These are phyloP conservation scores for Heracleum sosnowskyi DNA, from an alignment of 129 eudicot species.

Conservation along the genomic window DNA sequence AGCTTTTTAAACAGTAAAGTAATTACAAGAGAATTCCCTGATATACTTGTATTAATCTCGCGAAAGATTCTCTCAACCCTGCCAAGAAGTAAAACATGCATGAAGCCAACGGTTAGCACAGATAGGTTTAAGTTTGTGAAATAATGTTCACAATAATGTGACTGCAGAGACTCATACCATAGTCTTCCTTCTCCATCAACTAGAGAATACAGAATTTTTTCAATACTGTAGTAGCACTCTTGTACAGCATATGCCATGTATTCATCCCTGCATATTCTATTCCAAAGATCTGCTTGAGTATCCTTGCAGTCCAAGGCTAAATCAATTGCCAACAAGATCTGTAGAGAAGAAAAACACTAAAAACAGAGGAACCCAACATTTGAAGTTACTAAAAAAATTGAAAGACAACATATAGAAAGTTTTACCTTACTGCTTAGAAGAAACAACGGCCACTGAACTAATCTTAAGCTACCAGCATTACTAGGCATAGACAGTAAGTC, in stretches of 20 bases:
- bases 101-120: neutral
- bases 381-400: neutral
- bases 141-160: neutral
- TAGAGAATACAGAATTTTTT: slow-evolving; percentile 65
- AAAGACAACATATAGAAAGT: slow-evolving; percentile 2
- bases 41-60: slow-evolving; percentile 69
- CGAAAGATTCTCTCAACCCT: slow-evolving; percentile 94
- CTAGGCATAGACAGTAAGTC: slow-evolving; percentile 94
- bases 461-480: slow-evolving; percentile 73
- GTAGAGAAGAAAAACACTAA: neutral
- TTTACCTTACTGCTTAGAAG: slow-evolving; percentile 89
- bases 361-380: neutral
- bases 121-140: neutral
- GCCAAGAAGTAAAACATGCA: slow-evolving; percentile 17
- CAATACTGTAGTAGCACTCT: slow-evolving; percentile 86
- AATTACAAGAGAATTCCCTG: slow-evolving; percentile 62
- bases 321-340: slow-evolving; percentile 90
- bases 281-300: slow-evolving; percentile 87
- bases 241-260: slow-evolving; percentile 97
- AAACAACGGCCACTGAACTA: slow-evolving; percentile 96
- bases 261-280: slow-evolving; percentile 78
- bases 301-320: slow-evolving; percentile 95
- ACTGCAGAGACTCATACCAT: slow-evolving; percentile 39
- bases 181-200: slow-evolving; percentile 91
- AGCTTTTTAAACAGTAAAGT: slow-evolving; percentile 68